Evolutionary conservation across 371 early-diverging fungal species (phyloP), one percentile per base, ranked within the genome.

Genomic region (Syncephalastrum monosporum): DNA sequence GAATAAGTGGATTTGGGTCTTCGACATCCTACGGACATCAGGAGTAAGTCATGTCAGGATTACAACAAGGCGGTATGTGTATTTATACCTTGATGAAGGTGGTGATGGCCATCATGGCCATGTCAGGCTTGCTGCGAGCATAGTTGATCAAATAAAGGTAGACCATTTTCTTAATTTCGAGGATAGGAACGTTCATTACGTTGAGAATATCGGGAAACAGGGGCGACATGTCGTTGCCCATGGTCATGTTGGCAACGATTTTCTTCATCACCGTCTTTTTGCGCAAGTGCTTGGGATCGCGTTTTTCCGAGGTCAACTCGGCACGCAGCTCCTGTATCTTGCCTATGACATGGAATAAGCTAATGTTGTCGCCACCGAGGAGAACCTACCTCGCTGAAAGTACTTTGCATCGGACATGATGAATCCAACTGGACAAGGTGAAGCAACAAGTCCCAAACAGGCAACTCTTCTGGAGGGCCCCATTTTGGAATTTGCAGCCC

Each of bases 231-330:
- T 98, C 98, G 68, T 95, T 95, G 33, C 99, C 99, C 91, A 97
- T 93, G 10, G 99, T 96, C 97, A 98, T 97, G 67, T 97, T 96
- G 61, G 95, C 96, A 14, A 96, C 93, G 60, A 97, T 92, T 78
- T 93, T 94, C 78, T 96, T 96, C 79, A 98, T 83, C 43, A 91
- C 94, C 19, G 86, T 83, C 77, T 91, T 91, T 66, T 95, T 95
- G 58, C 89, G 91, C 38, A 84, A 82, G 68, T 91, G 79, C 68
- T 95, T 95, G 55, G 83, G 78, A 70, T 96, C 97, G 67, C 90
- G 87, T 65, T 93, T 94, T 58, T 96, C 96, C 48, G 90, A 86
- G 47, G 82, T 88, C 52, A 98, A 86, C 77, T 98, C 98, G 12
- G 83, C 78, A 47, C 92, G 89, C 58, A 98, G 90, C 69, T 97